Base-by-base conservation (phyloP, 805 yeast genomes). In the Blastobotrys parvus region DNA sequence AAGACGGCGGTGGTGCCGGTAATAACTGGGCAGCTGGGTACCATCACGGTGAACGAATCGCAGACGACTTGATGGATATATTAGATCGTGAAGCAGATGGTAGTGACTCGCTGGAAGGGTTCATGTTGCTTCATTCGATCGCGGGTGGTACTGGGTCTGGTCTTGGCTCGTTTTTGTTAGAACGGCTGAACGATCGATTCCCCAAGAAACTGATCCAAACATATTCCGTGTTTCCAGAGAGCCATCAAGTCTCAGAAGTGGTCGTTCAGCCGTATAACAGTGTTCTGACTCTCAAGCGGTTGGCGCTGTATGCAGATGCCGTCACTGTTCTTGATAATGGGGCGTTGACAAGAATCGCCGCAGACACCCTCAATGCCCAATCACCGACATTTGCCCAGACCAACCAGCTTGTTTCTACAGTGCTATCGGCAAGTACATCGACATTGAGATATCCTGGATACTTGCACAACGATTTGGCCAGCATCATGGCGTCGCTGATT, bases 131-230 rank as follows among this genome's bases (percentile, higher is more conserved):
- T 41, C 98, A 92, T 63, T 83, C 96, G 3, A 94, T 92, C 3
- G 97, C 97, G 0, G 99, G 99, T 30, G 99, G 99, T 32, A 92
- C 98, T 0, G 99, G 99, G 0, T 84, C 96, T 0, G 98, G 99
- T 2, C 76, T 88, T 30, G 98, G 98, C 0, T 84, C 95, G 0
- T 74, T 75, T 44, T 53, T 92, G 35, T 63, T 92, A 31, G 97
- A 92, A 59, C 68, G 78, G 13, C 61, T 94, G 44, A 76, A 78
- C 44, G 98, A 92, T 59, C 67, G 87, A 43, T 90, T 78, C 59
- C 78, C 82, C 41, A 89, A 89, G 60, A 90, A 88, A 56, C 63
- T 92, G 39, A 68, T 85, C 6, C 84, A 84, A 45, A 87, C 97
- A 0, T 84, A 82, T 54, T 84, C 92, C 38, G 82, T 92, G 2